Conservation (phyloP, 2,329 filamentous ascomycete genomes). For the Aspergillus fischeri region DNA sequence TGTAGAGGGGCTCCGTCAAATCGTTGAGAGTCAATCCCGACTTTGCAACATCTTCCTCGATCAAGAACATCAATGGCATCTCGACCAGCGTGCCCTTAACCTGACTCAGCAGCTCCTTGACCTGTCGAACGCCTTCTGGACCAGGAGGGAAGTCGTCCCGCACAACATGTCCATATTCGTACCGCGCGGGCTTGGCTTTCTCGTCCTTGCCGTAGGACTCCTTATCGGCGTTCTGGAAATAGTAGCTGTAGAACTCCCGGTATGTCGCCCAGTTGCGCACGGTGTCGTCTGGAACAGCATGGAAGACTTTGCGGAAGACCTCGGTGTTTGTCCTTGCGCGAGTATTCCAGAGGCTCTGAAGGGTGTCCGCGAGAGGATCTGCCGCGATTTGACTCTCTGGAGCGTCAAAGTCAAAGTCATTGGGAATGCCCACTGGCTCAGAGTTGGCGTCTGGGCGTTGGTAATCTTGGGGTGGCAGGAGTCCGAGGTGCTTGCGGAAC, state of each 20-base stretch:
- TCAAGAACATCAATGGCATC: conserved; percentile 86
- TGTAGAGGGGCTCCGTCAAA: conserved; percentile 70
- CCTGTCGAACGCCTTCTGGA: conserved; percentile 64
- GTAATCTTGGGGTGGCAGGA: conserved; percentile 69
- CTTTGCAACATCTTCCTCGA: conserved; percentile 81
- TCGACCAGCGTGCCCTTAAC: conserved; percentile 73
- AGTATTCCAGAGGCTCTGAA: conserved; percentile 55
- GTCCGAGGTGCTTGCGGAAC: conserved; percentile 86
- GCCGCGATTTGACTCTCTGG: conserved; percentile 49
- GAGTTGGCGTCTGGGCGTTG: conserved; percentile 57
- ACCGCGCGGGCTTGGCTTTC: conserved; percentile 48
- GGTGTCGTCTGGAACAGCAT: conserved; percentile 57
- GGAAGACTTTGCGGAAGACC: conserved; percentile 59
- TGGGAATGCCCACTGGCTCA: conserved; percentile 54
- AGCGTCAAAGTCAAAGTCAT: conserved; percentile 51
- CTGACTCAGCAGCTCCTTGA: conserved; percentile 65
- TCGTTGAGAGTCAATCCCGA: conserved; percentile 70
- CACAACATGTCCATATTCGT: conserved; percentile 84
- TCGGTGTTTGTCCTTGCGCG: conserved; percentile 57
- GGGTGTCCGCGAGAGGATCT: conserved; percentile 55
- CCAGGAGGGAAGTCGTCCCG: conserved; percentile 64
- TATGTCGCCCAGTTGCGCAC: conserved; percentile 59
- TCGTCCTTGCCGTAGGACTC: conserved; percentile 44
- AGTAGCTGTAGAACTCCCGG: conserved; percentile 60
- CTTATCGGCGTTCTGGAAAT: conserved; percentile 47